These are phyloP conservation scores for Salix udensis DNA, from an alignment of 345 rosid genomes.

Conservation along the genomic window DNA sequence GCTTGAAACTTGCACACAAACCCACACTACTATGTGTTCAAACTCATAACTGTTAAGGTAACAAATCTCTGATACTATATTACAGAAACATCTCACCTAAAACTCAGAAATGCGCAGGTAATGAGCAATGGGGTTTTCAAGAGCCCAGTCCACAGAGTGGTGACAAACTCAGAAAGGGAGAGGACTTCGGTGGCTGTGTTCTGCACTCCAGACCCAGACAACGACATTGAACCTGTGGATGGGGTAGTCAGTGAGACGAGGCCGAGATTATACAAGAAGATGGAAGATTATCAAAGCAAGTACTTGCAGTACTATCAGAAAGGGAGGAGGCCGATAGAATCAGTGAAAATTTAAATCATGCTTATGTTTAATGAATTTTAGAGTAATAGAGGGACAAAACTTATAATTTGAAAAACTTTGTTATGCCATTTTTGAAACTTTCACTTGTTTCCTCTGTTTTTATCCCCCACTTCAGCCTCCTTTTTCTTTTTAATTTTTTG, in stretches of 20 bases:
- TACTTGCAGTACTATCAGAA: slow-evolving; percentile 34
- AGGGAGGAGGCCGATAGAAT: slow-evolving; percentile 48
- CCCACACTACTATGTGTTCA: too few relatives aligned
- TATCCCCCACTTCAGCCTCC: too few relatives aligned
- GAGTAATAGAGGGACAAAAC: too few relatives aligned
- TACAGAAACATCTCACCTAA: too few relatives aligned
- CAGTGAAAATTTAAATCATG: slow-evolving; percentile 1
- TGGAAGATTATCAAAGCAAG: slow-evolving; percentile 32
- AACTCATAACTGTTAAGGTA: fast-evolving
- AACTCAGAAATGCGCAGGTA: slow-evolving; percentile 31
- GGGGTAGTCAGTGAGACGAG: slow-evolving; percentile 17
- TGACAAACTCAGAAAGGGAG: slow-evolving; percentile 39
- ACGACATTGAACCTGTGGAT: slow-evolving; percentile 1
- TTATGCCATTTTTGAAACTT: too few relatives aligned
- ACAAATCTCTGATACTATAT: too few relatives aligned
- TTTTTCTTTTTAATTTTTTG: too few relatives aligned
- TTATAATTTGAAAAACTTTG: too few relatives aligned
- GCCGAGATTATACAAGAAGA: slow-evolving; percentile 41
- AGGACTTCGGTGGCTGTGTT: slow-evolving; percentile 47
- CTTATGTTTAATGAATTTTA: too few relatives aligned
- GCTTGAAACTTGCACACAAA: too few relatives aligned
- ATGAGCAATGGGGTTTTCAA: slow-evolving; percentile 55
- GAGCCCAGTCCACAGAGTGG: slow-evolving; percentile 48
- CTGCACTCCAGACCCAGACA: slow-evolving; percentile 32
- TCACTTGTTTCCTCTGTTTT: too few relatives aligned